phyloP scores from a whole-genome alignment of 202 grass and related monocot genomes.

The Panicum virgatum region DNA sequence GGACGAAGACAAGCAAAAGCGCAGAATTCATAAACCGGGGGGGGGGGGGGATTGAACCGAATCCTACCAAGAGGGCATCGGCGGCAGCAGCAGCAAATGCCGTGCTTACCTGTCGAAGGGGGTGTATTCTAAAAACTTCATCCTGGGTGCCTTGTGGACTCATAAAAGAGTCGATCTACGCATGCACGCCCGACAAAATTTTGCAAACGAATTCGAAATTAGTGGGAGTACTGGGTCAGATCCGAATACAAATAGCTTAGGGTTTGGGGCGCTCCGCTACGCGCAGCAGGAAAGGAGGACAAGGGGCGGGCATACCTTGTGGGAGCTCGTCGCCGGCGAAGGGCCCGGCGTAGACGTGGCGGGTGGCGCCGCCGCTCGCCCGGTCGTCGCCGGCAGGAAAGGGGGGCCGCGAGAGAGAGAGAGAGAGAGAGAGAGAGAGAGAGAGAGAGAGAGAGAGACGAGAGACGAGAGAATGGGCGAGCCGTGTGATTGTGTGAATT shows the following conservation, averaged over 20 bases:
- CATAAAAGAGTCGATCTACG: constrained; percentile 33
- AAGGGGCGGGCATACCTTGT: too few relatives aligned
- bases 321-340: too few relatives aligned
- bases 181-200: background rate
- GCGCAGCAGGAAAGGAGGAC: too few relatives aligned
- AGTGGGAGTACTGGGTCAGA: background rate
- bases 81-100: background rate
- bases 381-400: too few relatives aligned
- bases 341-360: background rate
- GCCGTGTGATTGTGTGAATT: too few relatives aligned
- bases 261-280: too few relatives aligned
- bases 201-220: background rate
- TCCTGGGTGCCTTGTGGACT: constrained; percentile 44
- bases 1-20: background rate
- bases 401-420: too few relatives aligned
- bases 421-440: too few relatives aligned
- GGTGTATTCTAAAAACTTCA: constrained; percentile 99
- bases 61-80: background rate
- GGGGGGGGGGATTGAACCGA: background rate
- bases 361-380: too few relatives aligned
- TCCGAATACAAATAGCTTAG: too few relatives aligned
- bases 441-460: too few relatives aligned
- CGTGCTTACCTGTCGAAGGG: constrained; percentile 73
- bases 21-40: background rate
- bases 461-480: too few relatives aligned